Evolutionary conservation across 148 eudicot genomes (phyloP).

Genomic region (Rhododendron kiyosumense): DNA sequence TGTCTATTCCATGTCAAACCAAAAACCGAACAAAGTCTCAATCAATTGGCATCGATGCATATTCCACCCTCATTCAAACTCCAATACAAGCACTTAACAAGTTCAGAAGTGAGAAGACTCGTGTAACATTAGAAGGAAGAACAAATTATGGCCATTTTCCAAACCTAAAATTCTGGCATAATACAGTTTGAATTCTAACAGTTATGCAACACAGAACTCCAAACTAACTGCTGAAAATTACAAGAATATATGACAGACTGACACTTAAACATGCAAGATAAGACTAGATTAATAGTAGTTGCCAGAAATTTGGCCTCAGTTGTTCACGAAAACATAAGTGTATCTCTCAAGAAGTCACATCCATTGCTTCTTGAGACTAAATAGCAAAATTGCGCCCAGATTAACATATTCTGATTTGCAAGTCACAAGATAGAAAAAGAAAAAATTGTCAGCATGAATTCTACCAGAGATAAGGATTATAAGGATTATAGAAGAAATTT

Average conservation of each 20-base stretch:
- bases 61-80: neutral
- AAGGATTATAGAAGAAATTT: neutral
- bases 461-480: neutral
- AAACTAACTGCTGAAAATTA: neutral
- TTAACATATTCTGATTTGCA: neutral
- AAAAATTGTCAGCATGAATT: neutral
- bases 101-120: neutral
- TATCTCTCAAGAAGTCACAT: neutral
- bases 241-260: neutral
- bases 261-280: neutral
- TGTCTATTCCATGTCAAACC: neutral
- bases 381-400: neutral
- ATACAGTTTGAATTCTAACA: neutral
- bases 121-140: neutral
- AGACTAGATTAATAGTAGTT: neutral
- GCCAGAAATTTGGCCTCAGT: neutral
- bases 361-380: conserved; percentile 1
- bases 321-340: neutral
- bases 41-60: neutral
- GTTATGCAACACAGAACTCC: neutral
- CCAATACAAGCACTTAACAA: neutral
- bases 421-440: neutral
- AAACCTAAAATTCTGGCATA: neutral
- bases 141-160: neutral
- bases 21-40: neutral